Evolutionary conservation across 2,329 filamentous ascomycete genomes (phyloP), one percentile per base, ranked within the genome.

Genomic region (Eurotiales sp.): DNA sequence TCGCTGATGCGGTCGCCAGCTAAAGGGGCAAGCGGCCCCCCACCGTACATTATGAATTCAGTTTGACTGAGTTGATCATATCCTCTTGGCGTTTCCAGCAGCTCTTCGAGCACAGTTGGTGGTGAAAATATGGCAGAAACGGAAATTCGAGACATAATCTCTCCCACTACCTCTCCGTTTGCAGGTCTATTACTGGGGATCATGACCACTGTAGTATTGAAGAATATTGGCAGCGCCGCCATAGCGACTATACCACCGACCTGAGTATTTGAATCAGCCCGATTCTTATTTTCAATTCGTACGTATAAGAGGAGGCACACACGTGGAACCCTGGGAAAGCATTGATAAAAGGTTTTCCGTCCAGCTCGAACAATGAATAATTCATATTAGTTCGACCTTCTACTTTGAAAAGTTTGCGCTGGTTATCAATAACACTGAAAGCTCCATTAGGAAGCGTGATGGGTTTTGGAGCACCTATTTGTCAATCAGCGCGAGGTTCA

Each of bases 391-490:
- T n/a, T n/a, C 17, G 43, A 41, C 4, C 14, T 30, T 22, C 44
- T 46, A 17, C 51, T 22, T 54, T 46, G 23, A 45, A 23, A 40
- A 44, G 54, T 44, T 55, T 56, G 12, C 52, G n/a, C 22, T 47
- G 30, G 3, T 61, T 42, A 34, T 46, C 21, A 12, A 39, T 25
- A 10, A 29, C 42, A 11, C 48, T 59, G 22, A 8, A 52, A 51
- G 22, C 41, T 55, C n/a, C 62, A 47, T 27, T 61, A 64, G 14
- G 61, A 63, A 39, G 65, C 57, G 50, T 52, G 4, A 67, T 61
- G 3, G 59, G 63, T 34, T 67, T 67, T 2, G 65, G 65, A 54
- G 63, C 54, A 14, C 63, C 64, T 65, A 25, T 4, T 40, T 27
- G 21, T 51, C 14, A 42, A 41, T 43, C 32, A 0, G n/a, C n/a